Evolutionary conservation across 2,329 filamentous ascomycete species (phyloP), one percentile per base, ranked within the genome.

Genomic region (Juglanconis juglandina): DNA sequence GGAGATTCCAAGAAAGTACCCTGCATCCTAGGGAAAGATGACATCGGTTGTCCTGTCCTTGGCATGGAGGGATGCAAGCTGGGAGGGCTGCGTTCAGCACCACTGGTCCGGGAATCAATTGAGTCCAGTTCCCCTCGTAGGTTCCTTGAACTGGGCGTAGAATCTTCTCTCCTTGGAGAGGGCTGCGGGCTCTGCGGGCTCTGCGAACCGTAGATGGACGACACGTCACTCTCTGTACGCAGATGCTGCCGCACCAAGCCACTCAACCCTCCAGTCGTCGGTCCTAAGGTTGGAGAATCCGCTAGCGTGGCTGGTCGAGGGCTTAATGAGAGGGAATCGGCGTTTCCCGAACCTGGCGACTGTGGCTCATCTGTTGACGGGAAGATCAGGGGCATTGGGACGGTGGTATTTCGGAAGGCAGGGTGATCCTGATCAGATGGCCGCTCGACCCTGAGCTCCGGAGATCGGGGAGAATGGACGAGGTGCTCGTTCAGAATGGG

Each of bases 191-290:
- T 58, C 30, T 41, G 39, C 24, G 24, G 24, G 33, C 42, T 58
- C 32, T 47, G 56, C 3, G 42, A 76, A 33, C 84, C 85, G 66
- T 91, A 92, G 33, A 95, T 81, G 0, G 92, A 96, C 1, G 94
- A 98, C 13, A 86, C 83, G 61, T 88, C 88, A 75, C 94, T 98
- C 64, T 88, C 86, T 39, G 86, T 86, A 54, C 95, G 87, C 46
- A 98, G 77, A 77, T 98, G 95, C 63, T 93, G 88, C 37, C 89
- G 86, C 50, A 96, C 87, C 79, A 96, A 84, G 2, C 89, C 90
- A 68, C 88, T 94, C 14, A 97, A 79, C 1, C 91, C 92, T 17
- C 48, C 76, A 14, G 79, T 79, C 17, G 46, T 48, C 0, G 90
- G 88, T 2, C 89, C 89, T 5, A 96, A 76, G 0, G 91, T 96